Evolutionary conservation across 345 rosid species (phyloP).

Genomic region (Citrus glauca): DNA sequence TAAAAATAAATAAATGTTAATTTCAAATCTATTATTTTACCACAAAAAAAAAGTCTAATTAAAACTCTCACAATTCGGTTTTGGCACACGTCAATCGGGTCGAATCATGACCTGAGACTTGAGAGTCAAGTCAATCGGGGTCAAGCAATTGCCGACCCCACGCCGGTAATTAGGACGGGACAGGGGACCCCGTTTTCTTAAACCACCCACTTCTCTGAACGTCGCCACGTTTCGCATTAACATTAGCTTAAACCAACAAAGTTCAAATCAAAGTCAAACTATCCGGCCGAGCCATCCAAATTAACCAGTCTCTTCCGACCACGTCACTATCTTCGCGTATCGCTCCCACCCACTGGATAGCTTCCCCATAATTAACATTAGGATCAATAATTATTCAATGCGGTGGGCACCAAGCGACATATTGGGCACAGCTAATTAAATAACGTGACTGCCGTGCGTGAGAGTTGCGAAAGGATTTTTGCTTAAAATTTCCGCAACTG

Average conservation of each 20-base stretch:
- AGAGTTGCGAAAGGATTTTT: too few species aligned
- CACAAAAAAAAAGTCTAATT: too few species aligned
- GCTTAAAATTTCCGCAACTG: too few species aligned
- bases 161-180: neutral
- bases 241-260: neutral
- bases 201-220: neutral
- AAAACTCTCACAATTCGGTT: too few species aligned
- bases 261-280: neutral
- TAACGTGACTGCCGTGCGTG: neutral
- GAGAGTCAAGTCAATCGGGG: neutral
- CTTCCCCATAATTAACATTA: neutral
- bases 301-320: neutral
- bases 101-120: neutral
- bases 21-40: too few species aligned
- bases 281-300: neutral
- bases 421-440: neutral
- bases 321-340: neutral
- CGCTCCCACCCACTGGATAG: neutral
- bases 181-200: too few species aligned
- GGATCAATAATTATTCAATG: neutral
- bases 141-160: constrained; percentile 8
- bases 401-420: neutral
- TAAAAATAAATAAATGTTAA: too few species aligned
- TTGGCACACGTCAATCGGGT: neutral
- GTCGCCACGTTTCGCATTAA: neutral